Percentiles rank a stretch among this genome's conserved stretches.
These are phyloP conservation scores for Phytophthora crassamura DNA, from an alignment of 352 stramenopile species.

Conservation along the genomic window DNA sequence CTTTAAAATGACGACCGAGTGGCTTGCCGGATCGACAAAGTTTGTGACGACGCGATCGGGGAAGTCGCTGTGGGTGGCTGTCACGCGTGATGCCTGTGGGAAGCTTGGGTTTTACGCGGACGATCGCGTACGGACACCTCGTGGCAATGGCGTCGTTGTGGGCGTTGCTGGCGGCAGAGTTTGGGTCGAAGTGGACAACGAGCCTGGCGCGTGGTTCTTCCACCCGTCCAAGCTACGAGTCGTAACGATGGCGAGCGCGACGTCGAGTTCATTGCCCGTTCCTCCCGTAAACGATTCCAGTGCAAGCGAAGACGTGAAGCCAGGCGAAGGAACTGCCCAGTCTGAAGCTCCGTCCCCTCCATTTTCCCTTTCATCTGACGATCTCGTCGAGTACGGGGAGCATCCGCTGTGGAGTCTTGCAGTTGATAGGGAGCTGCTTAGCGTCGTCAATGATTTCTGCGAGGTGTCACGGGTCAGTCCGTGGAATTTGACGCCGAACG, in stretches of 20 bases:
- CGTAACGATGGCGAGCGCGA: conserved; percentile 30
- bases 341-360: not conserved
- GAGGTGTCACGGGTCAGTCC: conserved; percentile 58
- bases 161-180: conserved; percentile 65
- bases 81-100: conserved; percentile 41
- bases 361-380: conserved; percentile 20
- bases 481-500: conserved; percentile 61
- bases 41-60: conserved; percentile 69
- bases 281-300: not conserved
- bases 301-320: not conserved
- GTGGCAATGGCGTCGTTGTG: conserved; percentile 76
- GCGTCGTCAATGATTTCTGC: conserved; percentile 58
- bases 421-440: conserved; percentile 51
- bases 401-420: conserved; percentile 50
- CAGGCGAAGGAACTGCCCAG: not conserved
- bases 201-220: conserved; percentile 83
- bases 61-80: conserved; percentile 75
- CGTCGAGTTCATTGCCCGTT: conserved; percentile 1
- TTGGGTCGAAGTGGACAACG: conserved; percentile 86
- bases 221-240: conserved; percentile 69
- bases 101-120: conserved; percentile 58
- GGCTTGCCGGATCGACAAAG: conserved; percentile 53
- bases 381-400: conserved; percentile 37
- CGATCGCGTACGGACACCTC: conserved; percentile 73
- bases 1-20: conserved; percentile 64